Percentiles rank a stretch among this genome's conserved stretches.
These are phyloP conservation scores for Medicago truncatula DNA, from an alignment of 306 rosid species.

Conservation along the genomic window MtrunA17r5.0-ANR NC_053045.1:28240501-28241000, in stretches of 20 bases:
- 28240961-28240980: conserved; percentile 35
- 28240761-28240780: background rate
- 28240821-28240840: background rate
- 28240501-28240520: background rate
- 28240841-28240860: background rate
- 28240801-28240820: conserved; percentile 2
- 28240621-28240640: background rate
- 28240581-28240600: background rate
- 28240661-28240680: conserved; percentile 34
- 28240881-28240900: conserved; percentile 69
- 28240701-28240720: conserved; percentile 48
- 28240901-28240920: conserved; percentile 64
- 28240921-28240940: conserved; percentile 68
- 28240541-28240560: background rate
- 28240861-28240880: conserved; percentile 57
- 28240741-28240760: conserved; percentile 69
- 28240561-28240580: background rate
- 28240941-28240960: conserved; percentile 72
- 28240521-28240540: background rate
- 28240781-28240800: background rate
- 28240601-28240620: background rate
- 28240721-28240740: conserved; percentile 46
- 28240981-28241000: background rate
- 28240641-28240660: background rate
- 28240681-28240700: conserved; percentile 37